Evolutionary conservation across 2,329 filamentous ascomycete species (phyloP).

Genomic region (Fusarium hainanense): DNA sequence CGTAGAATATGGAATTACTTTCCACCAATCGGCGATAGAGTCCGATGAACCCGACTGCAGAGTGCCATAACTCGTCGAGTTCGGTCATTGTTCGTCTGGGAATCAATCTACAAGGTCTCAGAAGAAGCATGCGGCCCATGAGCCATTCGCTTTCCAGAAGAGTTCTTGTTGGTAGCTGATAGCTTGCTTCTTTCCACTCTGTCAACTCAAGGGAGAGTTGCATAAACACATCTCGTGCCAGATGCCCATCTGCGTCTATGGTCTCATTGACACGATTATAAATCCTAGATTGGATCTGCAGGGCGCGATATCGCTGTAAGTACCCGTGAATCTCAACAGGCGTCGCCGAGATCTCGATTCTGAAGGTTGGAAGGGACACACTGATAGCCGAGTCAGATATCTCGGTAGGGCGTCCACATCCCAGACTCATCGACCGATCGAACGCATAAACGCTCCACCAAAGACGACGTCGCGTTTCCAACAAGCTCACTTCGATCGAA

Average conservation of each 20-base stretch:
- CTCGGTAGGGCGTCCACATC: slow-evolving; percentile 6
- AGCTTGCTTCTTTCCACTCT: slow-evolving; percentile 9
- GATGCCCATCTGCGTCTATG: rapidly evolving
- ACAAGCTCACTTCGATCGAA: background rate
- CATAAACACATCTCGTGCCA: background rate
- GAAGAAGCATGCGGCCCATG: slow-evolving; percentile 10
- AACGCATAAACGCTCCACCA: slow-evolving; percentile 23
- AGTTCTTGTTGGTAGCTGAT: background rate
- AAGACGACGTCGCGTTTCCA: slow-evolving; percentile 8
- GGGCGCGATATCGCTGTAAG: slow-evolving; percentile 8
- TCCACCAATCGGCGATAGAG: background rate
- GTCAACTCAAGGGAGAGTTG: background rate
- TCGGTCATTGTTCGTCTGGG: background rate
- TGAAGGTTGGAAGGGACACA: slow-evolving; percentile 4
- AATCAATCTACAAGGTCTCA: background rate
- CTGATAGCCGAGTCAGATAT: slow-evolving; percentile 9
- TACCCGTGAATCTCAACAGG: slow-evolving; percentile 6
- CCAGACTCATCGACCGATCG: slow-evolving; percentile 17
- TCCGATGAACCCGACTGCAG: background rate
- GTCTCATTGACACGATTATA: background rate
- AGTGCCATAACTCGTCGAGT: slow-evolving; percentile 3
- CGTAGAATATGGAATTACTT: slow-evolving; percentile 16
- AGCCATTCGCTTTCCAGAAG: slow-evolving; percentile 20
- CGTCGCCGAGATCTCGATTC: slow-evolving; percentile 6
- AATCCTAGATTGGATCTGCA: slow-evolving; percentile 9